Evolutionary conservation across 768 basidiomycete species (phyloP).

Genomic region (Candolleomyces aberdarensis): DNA sequence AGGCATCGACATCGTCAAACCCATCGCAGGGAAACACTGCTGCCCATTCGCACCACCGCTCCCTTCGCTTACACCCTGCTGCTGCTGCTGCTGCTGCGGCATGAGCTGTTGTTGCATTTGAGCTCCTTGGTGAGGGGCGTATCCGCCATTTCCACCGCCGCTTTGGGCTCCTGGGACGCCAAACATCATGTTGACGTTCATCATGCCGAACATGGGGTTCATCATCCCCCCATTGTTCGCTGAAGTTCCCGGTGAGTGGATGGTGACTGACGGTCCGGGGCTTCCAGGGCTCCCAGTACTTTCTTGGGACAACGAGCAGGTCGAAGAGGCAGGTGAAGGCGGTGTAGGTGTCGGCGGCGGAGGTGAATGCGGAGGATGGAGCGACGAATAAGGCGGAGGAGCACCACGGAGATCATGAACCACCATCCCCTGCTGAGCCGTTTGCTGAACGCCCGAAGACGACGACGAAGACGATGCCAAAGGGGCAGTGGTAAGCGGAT

Average conservation of each 20-base stretch:
- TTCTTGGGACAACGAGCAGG: background rate
- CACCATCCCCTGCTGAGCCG: background rate
- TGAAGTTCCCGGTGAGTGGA: constrained; percentile 1
- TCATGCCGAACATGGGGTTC: constrained; percentile 11
- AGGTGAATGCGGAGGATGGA: background rate
- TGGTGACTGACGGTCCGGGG: background rate
- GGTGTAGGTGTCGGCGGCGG: constrained; percentile 1
- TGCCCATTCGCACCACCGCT: background rate
- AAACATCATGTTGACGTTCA: constrained; percentile 13
- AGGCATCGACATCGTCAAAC: constrained; percentile 2
- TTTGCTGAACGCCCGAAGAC: background rate
- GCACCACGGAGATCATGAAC: background rate
- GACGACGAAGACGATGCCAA: background rate
- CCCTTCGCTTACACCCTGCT: background rate
- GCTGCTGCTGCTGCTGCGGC: background rate
- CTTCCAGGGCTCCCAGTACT: background rate
- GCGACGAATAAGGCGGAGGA: background rate
- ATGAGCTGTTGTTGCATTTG: background rate
- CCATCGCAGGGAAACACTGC: background rate
- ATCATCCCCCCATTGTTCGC: background rate
- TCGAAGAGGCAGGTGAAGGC: constrained; percentile 1
- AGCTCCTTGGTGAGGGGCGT: background rate
- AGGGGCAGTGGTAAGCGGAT: background rate
- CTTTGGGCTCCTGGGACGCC: background rate
- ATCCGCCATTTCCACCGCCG: background rate